Evolutionary conservation across 2,329 filamentous ascomycete species (phyloP), one percentile per base, ranked within the genome.

Genomic region (Aspergillus flavus): DNA sequence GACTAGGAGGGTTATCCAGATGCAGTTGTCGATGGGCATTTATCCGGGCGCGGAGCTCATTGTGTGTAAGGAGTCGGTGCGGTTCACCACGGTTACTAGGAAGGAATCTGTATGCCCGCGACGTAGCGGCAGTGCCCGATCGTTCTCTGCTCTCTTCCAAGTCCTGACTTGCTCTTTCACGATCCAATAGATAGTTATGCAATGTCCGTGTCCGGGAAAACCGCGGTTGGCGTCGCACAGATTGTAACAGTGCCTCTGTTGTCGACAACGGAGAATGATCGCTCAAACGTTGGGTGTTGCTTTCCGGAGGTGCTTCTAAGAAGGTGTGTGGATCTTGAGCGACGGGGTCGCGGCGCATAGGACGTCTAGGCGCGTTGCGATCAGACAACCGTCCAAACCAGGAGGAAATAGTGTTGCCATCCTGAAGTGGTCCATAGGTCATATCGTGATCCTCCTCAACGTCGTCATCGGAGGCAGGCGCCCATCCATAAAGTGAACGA

Each of bases 401-500:
- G 32, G 63, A 72, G 54, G 61, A 67, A 50, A 71, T 69, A 61
- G 68, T 71, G 64, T 67, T 71, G 65, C 61, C 68, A 59, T 68
- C 67, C 30, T 73, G 73, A 34, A 76, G 65, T 36, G 71, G 70
- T 32, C 75, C 75, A 52, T 75, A 71, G 28, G 71, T 66, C 34
- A 69, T 68, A 46, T 75, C 72, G 41, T 64, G 66, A 30, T 61
- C 61, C 6, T 61, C 61, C 12, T 61, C 48, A 16, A 70, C 70
- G 12, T 78, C 75, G 19, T 76, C 72, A 57, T 79, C 77, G 39
- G 78, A 76, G 10, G 80, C 80, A 11, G 86, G 86, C 39, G 85
- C 85, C 86, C 86, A 88, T 72, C 87, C 86, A 74, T 88, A 88
- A 50, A 88, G 76, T 59, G 79, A 82, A 68, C 86, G 85, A 64